These are phyloP conservation scores for Psilocybe subaeruginosa DNA, from an alignment of 768 basidiomycete genomes.

Conservation along the genomic window DNA sequence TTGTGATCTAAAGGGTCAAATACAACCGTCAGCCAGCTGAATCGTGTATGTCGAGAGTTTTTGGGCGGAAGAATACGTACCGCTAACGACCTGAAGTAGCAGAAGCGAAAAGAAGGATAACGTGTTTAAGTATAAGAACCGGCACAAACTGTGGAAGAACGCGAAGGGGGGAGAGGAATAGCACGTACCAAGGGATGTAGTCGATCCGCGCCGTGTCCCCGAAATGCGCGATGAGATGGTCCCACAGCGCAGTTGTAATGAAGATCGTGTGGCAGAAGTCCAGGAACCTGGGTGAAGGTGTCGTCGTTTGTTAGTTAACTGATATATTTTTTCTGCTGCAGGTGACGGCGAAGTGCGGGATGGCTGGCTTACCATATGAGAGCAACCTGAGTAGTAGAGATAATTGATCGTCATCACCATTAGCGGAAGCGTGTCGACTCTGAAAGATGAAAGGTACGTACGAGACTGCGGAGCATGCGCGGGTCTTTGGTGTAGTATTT, in stretches of 20 bases:
- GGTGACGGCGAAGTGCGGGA: too few relatives aligned
- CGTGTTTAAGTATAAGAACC: not conserved
- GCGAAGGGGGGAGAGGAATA: too few relatives aligned
- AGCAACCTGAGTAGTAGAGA: slow-evolving; percentile 24
- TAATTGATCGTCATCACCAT: too few relatives aligned
- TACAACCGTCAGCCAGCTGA: too few relatives aligned
- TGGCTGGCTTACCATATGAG: slow-evolving; percentile 10
- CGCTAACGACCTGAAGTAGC: slow-evolving; percentile 37
- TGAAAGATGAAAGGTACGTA: slow-evolving; percentile 18
- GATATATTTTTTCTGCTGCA: too few relatives aligned
- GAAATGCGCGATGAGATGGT: slow-evolving; percentile 45
- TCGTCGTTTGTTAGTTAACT: not conserved
- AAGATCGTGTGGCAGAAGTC: slow-evolving; percentile 44
- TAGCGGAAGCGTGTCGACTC: too few relatives aligned
- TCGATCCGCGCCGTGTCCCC: slow-evolving; percentile 42
- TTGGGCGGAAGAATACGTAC: slow-evolving; percentile 27
- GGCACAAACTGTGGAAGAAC: not conserved
- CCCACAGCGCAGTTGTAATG: slow-evolving; percentile 43
- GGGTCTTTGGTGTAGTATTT: slow-evolving; percentile 38
- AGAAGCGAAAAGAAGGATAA: not conserved
- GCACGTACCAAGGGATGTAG: slow-evolving; percentile 44
- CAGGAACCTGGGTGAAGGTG: slow-evolving; percentile 19
- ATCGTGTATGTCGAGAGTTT: not conserved
- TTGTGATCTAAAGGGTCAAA: slow-evolving; percentile 26
- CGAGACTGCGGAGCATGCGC: slow-evolving; percentile 32